Percentiles rank a stretch among this genome's conserved stretches.
Evolutionary conservation across 2,329 filamentous ascomycete species (phyloP).

Genomic region (Cladosporium cucumerinum): DNA sequence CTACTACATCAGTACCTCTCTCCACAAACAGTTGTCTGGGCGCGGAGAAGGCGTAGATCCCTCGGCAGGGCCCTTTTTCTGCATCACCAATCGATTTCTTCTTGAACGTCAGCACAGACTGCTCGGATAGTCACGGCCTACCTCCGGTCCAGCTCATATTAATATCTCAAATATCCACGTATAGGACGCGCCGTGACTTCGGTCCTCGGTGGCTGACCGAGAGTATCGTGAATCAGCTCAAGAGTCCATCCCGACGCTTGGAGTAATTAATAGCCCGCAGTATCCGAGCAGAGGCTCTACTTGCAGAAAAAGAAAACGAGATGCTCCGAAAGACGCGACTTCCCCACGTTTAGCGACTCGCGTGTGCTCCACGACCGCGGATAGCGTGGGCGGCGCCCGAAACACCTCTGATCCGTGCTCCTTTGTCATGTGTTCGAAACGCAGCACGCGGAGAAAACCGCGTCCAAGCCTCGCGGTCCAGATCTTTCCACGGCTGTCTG

Average conservation of each 20-base stretch:
- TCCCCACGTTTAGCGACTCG: neutral
- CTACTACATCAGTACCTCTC: slow-evolving; percentile 1
- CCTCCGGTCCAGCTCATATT: neutral
- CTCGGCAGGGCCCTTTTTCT: neutral
- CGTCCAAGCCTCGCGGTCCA: neutral
- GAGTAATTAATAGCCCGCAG: neutral
- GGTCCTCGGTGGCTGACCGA: neutral
- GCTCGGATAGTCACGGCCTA: slow-evolving; percentile 14
- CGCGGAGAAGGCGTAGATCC: slow-evolving; percentile 15
- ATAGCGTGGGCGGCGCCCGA: neutral
- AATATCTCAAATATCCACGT: neutral
- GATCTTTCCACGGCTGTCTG: neutral
- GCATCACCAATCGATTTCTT: slow-evolving; percentile 11
- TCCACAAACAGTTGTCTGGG: slow-evolving; percentile 14
- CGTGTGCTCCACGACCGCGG: neutral
- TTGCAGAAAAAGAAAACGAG: slow-evolving; percentile 1
- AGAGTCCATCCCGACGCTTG: neutral
- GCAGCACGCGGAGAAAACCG: slow-evolving; percentile 1
- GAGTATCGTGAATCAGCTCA: neutral
- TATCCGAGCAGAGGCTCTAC: neutral
- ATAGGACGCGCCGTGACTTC: neutral
- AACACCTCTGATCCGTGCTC: neutral
- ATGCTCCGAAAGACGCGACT: slow-evolving; percentile 6
- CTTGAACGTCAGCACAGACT: slow-evolving; percentile 10
- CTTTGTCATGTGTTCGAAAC: neutral